phyloP scores from a whole-genome alignment of 495 filamentous ascomycete genomes.

The Penicillium coffeae region DNA sequence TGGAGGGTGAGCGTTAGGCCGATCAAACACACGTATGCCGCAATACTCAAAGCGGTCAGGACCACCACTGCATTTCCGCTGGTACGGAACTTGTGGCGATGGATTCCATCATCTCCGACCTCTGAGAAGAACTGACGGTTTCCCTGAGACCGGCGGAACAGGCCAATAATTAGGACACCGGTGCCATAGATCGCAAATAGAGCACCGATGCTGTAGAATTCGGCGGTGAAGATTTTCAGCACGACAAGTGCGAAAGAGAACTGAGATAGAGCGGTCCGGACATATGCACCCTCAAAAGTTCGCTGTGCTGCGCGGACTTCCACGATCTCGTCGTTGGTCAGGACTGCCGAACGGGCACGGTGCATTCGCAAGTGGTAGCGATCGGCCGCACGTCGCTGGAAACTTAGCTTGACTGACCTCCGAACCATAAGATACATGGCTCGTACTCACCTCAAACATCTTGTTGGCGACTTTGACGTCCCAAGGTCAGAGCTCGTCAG shows the following conservation, averaged over 20 bases:
- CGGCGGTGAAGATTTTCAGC: constrained; percentile 90
- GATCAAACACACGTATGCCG: constrained; percentile 75
- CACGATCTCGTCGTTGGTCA: constrained; percentile 8
- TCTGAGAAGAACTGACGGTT: constrained; percentile 91
- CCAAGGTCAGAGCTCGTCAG: not conserved
- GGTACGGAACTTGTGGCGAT: constrained; percentile 71
- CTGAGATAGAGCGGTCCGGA: constrained; percentile 87
- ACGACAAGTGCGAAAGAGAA: constrained; percentile 94
- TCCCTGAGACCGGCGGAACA: constrained; percentile 81
- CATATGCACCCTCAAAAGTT: constrained; percentile 83
- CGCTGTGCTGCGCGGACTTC: constrained; percentile 9
- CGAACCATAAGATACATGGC: not conserved
- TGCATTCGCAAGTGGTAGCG: constrained; percentile 51
- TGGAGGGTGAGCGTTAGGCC: constrained; percentile 64
- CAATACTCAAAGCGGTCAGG: constrained; percentile 37
- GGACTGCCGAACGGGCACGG: constrained; percentile 76
- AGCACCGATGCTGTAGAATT: constrained; percentile 92
- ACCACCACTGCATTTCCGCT: constrained; percentile 27
- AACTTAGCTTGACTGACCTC: constrained; percentile 3
- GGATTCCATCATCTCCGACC: constrained; percentile 61
- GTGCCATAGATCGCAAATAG: constrained; percentile 89
- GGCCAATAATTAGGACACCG: constrained; percentile 72
- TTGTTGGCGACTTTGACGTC: not conserved
- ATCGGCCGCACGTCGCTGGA: constrained; percentile 45
- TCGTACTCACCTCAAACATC: not conserved